phyloP scores from a whole-genome alignment of 2,329 filamentous ascomycete species.

The Phaeosphaeriaceae sp. region DNA sequence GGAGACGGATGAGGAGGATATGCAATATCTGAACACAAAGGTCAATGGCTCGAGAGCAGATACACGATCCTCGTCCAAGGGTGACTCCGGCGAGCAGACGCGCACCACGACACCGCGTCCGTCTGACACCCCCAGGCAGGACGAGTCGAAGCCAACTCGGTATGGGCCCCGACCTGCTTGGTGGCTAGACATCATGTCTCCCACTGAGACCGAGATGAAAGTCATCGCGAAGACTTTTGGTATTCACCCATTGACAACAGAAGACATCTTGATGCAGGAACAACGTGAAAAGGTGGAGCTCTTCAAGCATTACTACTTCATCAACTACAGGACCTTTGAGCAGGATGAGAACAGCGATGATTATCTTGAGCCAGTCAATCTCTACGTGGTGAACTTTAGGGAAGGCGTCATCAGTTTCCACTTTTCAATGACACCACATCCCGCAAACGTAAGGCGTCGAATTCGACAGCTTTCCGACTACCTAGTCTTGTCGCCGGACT shows the following conservation, averaged over 20 bases:
- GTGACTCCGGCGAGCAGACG: conserved; percentile 51
- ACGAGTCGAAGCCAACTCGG: conserved; percentile 47
- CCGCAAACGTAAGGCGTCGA: conserved; percentile 91
- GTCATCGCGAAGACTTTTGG: conserved; percentile 90
- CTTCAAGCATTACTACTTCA: conserved; percentile 97
- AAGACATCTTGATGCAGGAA: conserved; percentile 98
- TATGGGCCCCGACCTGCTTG: conserved; percentile 87
- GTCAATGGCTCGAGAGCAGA: conserved; percentile 31
- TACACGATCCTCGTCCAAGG: conserved; percentile 43
- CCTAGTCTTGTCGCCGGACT: conserved; percentile 89
- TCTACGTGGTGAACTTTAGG: conserved; percentile 96
- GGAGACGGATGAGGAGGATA: conserved; percentile 66
- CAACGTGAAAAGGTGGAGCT: conserved; percentile 97
- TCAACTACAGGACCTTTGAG: conserved; percentile 98
- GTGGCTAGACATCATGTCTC: conserved; percentile 92
- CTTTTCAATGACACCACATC: conserved; percentile 94
- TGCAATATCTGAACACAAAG: conserved; percentile 28
- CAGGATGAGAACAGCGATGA: conserved; percentile 89
- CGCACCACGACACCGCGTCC: conserved; percentile 60
- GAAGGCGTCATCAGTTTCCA: conserved; percentile 97
- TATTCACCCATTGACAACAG: conserved; percentile 92
- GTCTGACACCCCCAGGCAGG: conserved; percentile 45
- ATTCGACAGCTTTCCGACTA: conserved; percentile 95
- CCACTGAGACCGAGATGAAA: conserved; percentile 95
- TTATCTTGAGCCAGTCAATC: conserved; percentile 93